Conservation (phyloP, 1,284 basidiomycete genomes). For the Ustilago curta region DNA sequence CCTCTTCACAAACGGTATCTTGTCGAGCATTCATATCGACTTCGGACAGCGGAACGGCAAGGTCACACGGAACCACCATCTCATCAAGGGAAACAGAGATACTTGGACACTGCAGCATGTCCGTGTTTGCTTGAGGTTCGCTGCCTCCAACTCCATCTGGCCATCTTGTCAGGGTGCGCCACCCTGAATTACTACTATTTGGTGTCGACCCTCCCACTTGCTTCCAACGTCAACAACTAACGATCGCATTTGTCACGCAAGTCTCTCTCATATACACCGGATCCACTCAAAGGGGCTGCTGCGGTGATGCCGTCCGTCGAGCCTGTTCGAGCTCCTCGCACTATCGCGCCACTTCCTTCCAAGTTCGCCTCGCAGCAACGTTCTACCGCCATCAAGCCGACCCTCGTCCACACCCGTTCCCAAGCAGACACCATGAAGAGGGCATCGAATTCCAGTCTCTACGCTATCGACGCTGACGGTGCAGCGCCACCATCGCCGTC, state of each 20-base stretch:
- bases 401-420: neutral
- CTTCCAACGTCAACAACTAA: neutral
- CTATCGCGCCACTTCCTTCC: conserved; percentile 26
- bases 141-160: neutral
- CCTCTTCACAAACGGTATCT: too few species aligned
- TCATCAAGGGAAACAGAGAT: neutral
- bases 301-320: conserved; percentile 50
- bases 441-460: conserved; percentile 17
- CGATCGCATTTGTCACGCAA: neutral
- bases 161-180: neutral
- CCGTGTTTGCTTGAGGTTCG: neutral
- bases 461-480: conserved; percentile 7
- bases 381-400: neutral
- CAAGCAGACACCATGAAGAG: conserved; percentile 32
- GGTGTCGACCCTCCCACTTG: neutral
- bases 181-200: neutral
- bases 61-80: too few species aligned
- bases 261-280: neutral
- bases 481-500: conserved; percentile 26
- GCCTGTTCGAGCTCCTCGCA: conserved; percentile 28
- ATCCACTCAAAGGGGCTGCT: conserved; percentile 8
- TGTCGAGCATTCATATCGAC: too few species aligned
- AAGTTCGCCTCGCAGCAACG: conserved; percentile 12
- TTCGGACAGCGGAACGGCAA: too few species aligned
- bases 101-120: conserved; percentile 2